These are phyloP conservation scores for Lachancea cidri DNA, from an alignment of 805 yeast genomes.

Conservation along the genomic window DNA sequence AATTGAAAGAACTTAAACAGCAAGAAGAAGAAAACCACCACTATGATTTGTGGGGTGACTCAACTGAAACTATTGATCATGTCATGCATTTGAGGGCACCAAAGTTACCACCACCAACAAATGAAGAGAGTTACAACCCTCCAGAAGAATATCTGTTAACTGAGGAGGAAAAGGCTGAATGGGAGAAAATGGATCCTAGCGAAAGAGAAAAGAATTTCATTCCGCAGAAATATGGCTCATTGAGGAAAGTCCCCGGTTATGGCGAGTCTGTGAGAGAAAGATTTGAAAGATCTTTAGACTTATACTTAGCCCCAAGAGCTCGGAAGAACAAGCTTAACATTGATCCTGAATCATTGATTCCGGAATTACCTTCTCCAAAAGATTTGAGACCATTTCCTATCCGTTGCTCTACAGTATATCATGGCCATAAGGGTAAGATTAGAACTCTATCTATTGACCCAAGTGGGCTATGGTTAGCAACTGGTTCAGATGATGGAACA, in stretches of 20 bases:
- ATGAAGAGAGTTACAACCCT: constrained; percentile 95
- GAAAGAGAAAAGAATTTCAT: constrained; percentile 76
- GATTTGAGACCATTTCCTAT: constrained; percentile 97
- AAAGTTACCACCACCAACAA: constrained; percentile 89
- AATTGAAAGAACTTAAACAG: constrained; percentile 45
- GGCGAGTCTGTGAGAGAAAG: constrained; percentile 79
- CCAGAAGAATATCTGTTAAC: constrained; percentile 89
- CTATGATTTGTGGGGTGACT: constrained; percentile 85
- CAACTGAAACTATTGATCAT: constrained; percentile 58
- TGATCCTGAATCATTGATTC: constrained; percentile 93
- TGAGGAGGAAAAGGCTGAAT: constrained; percentile 67
- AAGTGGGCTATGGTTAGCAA: constrained; percentile 89
- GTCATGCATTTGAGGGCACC: constrained; percentile 94
- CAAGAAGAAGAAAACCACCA: constrained; percentile 48
- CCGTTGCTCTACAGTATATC: constrained; percentile 73
- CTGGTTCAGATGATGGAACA: constrained; percentile 96
- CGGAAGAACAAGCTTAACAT: constrained; percentile 85
- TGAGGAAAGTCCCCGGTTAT: constrained; percentile 93
- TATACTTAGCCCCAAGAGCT: constrained; percentile 93
- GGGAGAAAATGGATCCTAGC: constrained; percentile 64
- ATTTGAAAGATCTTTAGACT: constrained; percentile 89
- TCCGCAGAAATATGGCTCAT: constrained; percentile 75
- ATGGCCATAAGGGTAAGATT: constrained; percentile 79
- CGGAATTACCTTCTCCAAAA: constrained; percentile 94
- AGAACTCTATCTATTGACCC: constrained; percentile 84